A percentile compares a stretch with the other conserved stretches of the same genome.
These are phyloP conservation scores for Pichia norvegensis DNA, from an alignment of 1,139 yeast genomes.

Conservation along the genomic window DNA sequence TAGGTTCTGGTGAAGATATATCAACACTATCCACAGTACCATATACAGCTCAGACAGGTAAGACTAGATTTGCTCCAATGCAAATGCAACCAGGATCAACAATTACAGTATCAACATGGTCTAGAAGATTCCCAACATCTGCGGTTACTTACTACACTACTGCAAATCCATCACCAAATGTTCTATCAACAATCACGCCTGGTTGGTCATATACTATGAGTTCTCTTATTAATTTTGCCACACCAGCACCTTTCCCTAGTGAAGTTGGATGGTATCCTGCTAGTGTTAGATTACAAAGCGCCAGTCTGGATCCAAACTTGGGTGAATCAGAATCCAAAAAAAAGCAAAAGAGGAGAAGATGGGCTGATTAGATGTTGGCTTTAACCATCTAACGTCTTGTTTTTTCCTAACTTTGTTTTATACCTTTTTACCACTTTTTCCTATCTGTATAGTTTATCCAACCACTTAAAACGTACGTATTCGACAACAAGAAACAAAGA, in stretches of 20 bases:
- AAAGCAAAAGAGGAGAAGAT: constrained; percentile 26
- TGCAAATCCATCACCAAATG: constrained; percentile 36
- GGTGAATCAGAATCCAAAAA: constrained; percentile 12
- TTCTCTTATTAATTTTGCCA: constrained; percentile 60
- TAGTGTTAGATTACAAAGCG: constrained; percentile 25
- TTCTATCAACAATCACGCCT: constrained; percentile 61
- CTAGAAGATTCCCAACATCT: constrained; percentile 56
- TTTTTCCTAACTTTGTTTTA: not conserved
- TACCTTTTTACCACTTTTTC: not conserved
- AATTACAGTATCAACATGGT: constrained; percentile 61
- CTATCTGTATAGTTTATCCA: not conserved
- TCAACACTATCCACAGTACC: constrained; percentile 37
- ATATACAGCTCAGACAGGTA: constrained; percentile 71
- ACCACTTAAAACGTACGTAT: not conserved
- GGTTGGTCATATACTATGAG: constrained; percentile 71
- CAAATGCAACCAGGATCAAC: constrained; percentile 72
- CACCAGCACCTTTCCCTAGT: constrained; percentile 60
- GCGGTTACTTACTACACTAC: constrained; percentile 53
- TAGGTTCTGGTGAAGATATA: constrained; percentile 17
- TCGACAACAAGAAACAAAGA: not conserved
- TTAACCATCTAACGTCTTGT: too few species aligned
- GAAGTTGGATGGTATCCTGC: constrained; percentile 45
- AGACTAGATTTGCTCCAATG: constrained; percentile 80
- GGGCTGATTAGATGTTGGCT: constrained; percentile 22
- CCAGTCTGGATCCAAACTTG: constrained; percentile 21